Percentiles rank a stretch among this genome's conserved stretches.
Evolutionary conservation across 176 grass and related monocot genomes (phyloP).

Genomic region (Aegilops tauschii): DNA sequence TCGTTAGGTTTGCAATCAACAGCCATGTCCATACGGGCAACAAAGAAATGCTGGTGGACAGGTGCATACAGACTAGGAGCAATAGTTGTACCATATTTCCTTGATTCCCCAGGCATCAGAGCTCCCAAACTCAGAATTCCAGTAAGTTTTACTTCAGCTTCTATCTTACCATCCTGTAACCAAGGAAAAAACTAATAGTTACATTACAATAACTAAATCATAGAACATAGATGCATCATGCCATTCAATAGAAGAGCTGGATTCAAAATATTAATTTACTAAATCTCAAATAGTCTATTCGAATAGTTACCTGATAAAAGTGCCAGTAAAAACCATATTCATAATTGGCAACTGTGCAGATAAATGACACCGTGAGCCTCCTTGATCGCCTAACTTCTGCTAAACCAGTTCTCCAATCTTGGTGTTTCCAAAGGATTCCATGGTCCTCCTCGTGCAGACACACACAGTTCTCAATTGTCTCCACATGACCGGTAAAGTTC

Average conservation of each 20-base stretch:
- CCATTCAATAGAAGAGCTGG: background rate
- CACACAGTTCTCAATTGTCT: conserved; percentile 99
- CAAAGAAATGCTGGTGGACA: conserved; percentile 99
- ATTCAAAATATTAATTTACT: background rate
- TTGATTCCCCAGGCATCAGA: conserved; percentile 88
- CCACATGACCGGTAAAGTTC: conserved; percentile 90
- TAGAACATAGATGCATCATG: conserved; percentile 1
- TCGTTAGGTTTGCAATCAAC: conserved; percentile 96
- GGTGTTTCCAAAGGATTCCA: conserved; percentile 99
- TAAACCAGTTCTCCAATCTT: conserved; percentile 99
- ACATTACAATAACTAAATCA: background rate
- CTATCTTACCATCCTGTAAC: conserved; percentile 95
- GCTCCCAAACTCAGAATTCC: conserved; percentile 99
- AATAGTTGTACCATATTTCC: conserved; percentile 99
- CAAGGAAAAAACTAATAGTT: conserved; percentile 25
- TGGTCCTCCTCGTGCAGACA: conserved; percentile 99
- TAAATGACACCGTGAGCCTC: conserved; percentile 97
- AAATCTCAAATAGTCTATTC: background rate
- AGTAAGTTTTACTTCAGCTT: conserved; percentile 97
- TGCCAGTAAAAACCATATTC: conserved; percentile 99
- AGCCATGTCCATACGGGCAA: conserved; percentile 99
- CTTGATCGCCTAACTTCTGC: conserved; percentile 97
- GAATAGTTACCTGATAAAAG: conserved; percentile 82
- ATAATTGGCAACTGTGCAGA: conserved; percentile 99
- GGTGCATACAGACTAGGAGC: conserved; percentile 98